Percentiles rank a stretch among this genome's conserved stretches.
Evolutionary conservation across 2,329 filamentous ascomycete species (phyloP).

Genomic region (Sporothrix variecibatus): DNA sequence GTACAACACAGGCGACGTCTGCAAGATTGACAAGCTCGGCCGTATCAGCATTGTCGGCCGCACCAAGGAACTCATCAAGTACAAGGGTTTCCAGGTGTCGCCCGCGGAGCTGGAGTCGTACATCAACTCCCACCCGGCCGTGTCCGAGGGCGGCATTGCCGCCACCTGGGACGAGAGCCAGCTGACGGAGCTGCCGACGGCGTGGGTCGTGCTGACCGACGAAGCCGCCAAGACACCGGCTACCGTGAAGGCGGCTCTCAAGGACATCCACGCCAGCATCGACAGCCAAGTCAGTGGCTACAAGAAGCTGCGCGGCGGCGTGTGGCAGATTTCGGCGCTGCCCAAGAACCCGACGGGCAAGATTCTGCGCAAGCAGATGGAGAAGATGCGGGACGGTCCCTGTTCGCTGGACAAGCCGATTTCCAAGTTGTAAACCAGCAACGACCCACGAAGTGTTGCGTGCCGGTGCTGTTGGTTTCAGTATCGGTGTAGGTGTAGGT

Average conservation of each 20-base stretch:
- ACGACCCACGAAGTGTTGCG: neutral
- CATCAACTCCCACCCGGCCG: slow-evolving; percentile 42
- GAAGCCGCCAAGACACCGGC: slow-evolving; percentile 27
- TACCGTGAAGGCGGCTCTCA: slow-evolving; percentile 31
- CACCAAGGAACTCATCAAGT: slow-evolving; percentile 47
- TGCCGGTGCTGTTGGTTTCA: too few species aligned
- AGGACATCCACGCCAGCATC: slow-evolving; percentile 38
- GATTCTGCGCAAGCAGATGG: slow-evolving; percentile 35
- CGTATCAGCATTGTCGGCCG: slow-evolving; percentile 42
- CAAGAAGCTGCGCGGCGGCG: slow-evolving; percentile 45
- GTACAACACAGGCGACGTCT: slow-evolving; percentile 51
- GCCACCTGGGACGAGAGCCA: slow-evolving; percentile 42
- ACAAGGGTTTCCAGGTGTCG: slow-evolving; percentile 46
- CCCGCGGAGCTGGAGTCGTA: slow-evolving; percentile 42
- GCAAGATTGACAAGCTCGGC: slow-evolving; percentile 39
- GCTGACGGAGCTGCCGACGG: slow-evolving; percentile 43
- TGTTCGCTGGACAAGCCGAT: slow-evolving; percentile 24
- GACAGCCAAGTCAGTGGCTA: slow-evolving; percentile 45
- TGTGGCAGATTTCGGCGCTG: slow-evolving; percentile 39
- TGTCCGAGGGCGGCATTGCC: slow-evolving; percentile 41
- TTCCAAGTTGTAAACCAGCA: slow-evolving; percentile 21
- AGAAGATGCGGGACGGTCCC: slow-evolving; percentile 20
- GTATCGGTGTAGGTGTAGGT: neutral
- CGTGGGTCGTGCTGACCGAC: slow-evolving; percentile 42
- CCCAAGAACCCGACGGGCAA: slow-evolving; percentile 44